phyloP scores from a whole-genome alignment of 768 basidiomycete species.

The Sarcomyxa edulis region DNA sequence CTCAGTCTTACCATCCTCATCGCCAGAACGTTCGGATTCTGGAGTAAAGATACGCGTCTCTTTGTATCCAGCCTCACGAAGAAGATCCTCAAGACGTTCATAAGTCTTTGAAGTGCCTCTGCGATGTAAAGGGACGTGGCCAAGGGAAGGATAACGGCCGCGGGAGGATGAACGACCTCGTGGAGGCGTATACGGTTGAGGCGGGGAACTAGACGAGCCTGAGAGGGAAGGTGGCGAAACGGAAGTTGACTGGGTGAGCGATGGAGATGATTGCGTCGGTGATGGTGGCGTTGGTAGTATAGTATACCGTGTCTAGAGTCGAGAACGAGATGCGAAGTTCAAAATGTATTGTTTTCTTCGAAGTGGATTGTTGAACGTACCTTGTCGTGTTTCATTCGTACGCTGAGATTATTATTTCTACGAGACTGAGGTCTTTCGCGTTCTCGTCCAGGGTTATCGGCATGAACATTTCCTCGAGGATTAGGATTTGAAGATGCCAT shows the following conservation, averaged over 20 bases:
- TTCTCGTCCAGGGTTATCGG: no score
- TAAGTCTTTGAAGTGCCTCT: constrained; percentile 78
- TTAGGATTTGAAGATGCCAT: no score
- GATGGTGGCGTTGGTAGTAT: constrained; percentile 25
- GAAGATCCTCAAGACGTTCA: constrained; percentile 79
- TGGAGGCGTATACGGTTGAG: constrained; percentile 38
- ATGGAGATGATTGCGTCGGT: constrained; percentile 31
- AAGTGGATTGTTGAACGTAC: no score
- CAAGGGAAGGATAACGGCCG: constrained; percentile 57
- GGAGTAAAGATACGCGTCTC: constrained; percentile 90
- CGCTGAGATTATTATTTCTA: no score
- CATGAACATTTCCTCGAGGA: no score
- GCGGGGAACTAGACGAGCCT: constrained; percentile 35
- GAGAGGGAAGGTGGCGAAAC: constrained; percentile 27
- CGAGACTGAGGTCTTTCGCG: no score
- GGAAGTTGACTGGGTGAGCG: constrained; percentile 35
- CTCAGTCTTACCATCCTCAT: constrained; percentile 21
- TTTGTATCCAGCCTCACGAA: constrained; percentile 87
- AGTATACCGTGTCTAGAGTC: constrained; percentile 20
- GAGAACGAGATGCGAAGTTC: no score
- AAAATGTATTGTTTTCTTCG: no score
- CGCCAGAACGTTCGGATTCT: constrained; percentile 54
- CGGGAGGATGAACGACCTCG: constrained; percentile 34
- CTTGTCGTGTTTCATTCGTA: no score
- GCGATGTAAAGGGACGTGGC: constrained; percentile 70